Base-by-base conservation (phyloP, 805 yeast species). In the Suhomyces kilbournensis region DNA sequence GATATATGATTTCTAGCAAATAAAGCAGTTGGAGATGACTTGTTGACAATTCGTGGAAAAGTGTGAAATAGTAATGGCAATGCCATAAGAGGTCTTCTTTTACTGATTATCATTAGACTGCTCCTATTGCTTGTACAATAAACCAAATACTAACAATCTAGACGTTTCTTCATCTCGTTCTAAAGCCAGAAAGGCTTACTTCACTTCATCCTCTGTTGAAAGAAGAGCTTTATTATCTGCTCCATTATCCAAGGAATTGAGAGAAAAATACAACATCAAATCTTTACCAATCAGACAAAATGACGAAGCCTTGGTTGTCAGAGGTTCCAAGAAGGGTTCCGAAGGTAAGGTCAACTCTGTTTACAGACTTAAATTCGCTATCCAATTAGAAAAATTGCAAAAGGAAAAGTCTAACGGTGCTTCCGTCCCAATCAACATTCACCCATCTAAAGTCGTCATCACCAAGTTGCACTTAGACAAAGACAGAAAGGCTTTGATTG, bases 81-180 rank as follows among this genome's bases (percentile, higher is more conserved):
- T 28, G 9, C 32, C n/a, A 28, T 9, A 10, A 7, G n/a, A 28
- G 14, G 3, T 28, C n/a, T n/a, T 32, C 9, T 26, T 9, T 10
- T 10, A 26, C 30, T 26, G 30, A 32, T 32, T 8, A 32, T 32
- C 9, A 2, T 32, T 7, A 6, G 12, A 30, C 25, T 22, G 6
- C 25, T 22, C 7, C 35, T 32, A 32, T 9, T 32, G 35, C 35
- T 32, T 32, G 17, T 5, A 7, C 9, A 5, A 32, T 6, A 9
- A 32, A 19, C 22, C 23, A 9, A 14, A 53, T 69, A 72, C 76
- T 71, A 72, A 72, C 76, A 59, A 38, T 45, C 22, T 65, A 88
- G 97, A 94, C 97, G 98, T 94, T 79, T 91, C 99, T 72, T 86
- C 96, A 78, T 92, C 97, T 76, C 94, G 99, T 85, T 88, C 96